Evolutionary conservation across 306 rosid genomes (phyloP), one percentile per base, ranked within the genome.

Genomic region (Glycine latifolia): DNA sequence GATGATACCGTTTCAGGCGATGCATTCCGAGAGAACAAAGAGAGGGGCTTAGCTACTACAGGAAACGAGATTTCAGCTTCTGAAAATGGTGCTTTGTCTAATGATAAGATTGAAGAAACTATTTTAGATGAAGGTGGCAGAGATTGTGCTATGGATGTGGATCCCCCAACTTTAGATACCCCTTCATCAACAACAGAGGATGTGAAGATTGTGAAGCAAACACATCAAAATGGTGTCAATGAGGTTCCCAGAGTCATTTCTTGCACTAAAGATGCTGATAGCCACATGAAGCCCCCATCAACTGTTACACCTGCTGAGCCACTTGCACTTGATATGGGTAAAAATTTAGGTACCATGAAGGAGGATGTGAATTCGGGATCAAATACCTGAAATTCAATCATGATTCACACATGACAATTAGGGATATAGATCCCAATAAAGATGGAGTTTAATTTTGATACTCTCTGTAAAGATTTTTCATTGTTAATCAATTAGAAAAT

Each of bases 1-100:
- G 89, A 92, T 79, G 94, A 86, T 85, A 89, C 84, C 59, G 83
- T 88, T 58, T 67, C 83, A 55, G 65, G 79, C 33, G 66, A 80
- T 50, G 79, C 71, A 20, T 53, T 68, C 71, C 60, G 7, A 15
- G 81, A 37, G 67, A 76, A 72, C 67, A 62, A 67, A 55, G 77
- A 76, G 66, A 78, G 17, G 67, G 55, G 59, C n/a, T 67, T 79
- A 71, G 59, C 76, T 60, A 59, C 76, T 33, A 11, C 69, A 50
- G 89, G 73, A 67, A 63, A 49, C 78, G 86, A 81, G 77, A 83
- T 48, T 71, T 62, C 88, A 56, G 69, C 85, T 80, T 46, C 89
- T 8, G 39, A 85, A 54, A 80, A 61, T 78, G 79, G 68, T 77
- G 82, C 86, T 53, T 47, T 13, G n/a, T 46, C 70, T 61, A 61